These are phyloP conservation scores for Fraxinus sp. DNA, from an alignment of 305 asterid species.

Conservation along the genomic window DNA sequence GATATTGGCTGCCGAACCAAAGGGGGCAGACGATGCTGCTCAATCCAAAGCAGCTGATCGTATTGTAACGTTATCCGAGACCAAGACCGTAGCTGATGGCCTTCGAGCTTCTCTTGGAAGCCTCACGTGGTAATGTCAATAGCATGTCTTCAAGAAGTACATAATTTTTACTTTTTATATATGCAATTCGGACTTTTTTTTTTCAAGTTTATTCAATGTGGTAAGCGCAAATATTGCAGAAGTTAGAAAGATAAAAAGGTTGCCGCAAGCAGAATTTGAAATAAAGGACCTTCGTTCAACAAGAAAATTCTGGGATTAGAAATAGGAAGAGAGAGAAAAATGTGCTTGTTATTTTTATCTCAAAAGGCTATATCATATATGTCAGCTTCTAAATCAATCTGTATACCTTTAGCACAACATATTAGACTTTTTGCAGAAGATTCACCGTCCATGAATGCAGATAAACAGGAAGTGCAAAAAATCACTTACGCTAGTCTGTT, in stretches of 20 bases:
- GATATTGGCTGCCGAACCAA: constrained; percentile 83
- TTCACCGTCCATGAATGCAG: neutral
- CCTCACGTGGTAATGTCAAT: constrained; percentile 66
- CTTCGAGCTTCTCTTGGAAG: constrained; percentile 89
- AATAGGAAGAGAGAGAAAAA: neutral
- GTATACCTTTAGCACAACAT: neutral
- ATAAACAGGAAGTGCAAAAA: neutral
- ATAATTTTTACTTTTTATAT: neutral
- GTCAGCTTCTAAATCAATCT: neutral
- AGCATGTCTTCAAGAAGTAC: neutral
- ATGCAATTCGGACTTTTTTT: neutral
- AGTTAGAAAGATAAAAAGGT: neutral
- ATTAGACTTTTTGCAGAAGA: neutral
- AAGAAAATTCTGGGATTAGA: neutral
- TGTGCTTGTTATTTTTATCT: neutral
- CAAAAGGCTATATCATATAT: neutral
- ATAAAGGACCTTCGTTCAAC: neutral
- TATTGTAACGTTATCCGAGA: constrained; percentile 58
- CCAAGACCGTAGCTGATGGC: constrained; percentile 86
- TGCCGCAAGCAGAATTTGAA: neutral
- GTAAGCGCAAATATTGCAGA: neutral
- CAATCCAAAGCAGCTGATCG: constrained; percentile 60
- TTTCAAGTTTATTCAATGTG: neutral
- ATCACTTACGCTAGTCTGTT: neutral
- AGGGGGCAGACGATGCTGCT: constrained; percentile 91